Evolutionary conservation across 2,329 filamentous ascomycete species (phyloP), one percentile per base, ranked within the genome.

Genomic region (Penicillium sp.): DNA sequence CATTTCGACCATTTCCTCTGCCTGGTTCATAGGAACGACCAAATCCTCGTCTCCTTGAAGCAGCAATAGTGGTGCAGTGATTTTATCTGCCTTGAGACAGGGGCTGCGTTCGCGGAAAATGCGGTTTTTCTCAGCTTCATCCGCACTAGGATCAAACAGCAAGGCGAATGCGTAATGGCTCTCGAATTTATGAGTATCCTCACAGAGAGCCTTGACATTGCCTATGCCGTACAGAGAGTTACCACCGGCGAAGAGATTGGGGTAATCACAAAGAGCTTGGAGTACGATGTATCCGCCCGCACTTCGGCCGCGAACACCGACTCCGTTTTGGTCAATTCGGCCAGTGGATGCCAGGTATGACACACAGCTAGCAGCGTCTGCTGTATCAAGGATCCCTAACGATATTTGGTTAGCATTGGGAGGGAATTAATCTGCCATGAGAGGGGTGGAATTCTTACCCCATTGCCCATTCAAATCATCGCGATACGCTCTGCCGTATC

Each of bases 21-120:
- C 81, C 66, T 87, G 85, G n/a, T 77, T 74, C 17, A 82, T 67
- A 0, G 84, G 84, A n/a, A 86, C 84, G 3, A 86, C 79, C 25
- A 77, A 79, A 61, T 87, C 85, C 8, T 74, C 71, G 6, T 75
- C 75, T 0, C 84, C 84, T 15, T 85, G 81, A 5, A 86, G 62
- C 21, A 87, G 69, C 41, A 86, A 67, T 15, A 87, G 64, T 2
- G 82, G 81, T 2, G 77, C 69, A 21, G 68, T 70, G 54, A 84
- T 82, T 52, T 74, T 74, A 13, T 76, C 72, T 0, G 77, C 80
- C 31, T 81, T 75, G 46, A 74, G 76, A 10, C 81, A 65, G 0
- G 82, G 80, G 56, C 81, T 83, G 10, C 82, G 69, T 53, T 81
- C 80, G 3, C 65, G 65, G 53, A 77, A 79, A 3, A 81, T 71